Base-by-base conservation (phyloP, 441 rosid species). In the Hura crepitans region DNA sequence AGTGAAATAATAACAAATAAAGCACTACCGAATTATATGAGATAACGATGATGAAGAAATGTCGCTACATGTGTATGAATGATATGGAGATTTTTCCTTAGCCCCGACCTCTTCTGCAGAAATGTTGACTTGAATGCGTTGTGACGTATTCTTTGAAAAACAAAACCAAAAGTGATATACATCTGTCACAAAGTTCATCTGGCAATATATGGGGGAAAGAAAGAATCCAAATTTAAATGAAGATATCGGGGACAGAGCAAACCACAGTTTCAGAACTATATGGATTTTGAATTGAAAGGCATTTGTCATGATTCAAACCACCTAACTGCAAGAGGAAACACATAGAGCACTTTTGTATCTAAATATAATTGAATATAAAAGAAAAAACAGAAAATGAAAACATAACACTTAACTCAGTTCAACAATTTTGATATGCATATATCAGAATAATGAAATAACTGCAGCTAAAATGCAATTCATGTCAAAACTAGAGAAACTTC, bases 61-160 rank as follows among this genome's bases (percentile, higher is more conserved):
- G 74, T 84, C 88, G 75, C 85, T 77, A 73, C 84, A 85, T 6
- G 87, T 76, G 81, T 85, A 87, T 59, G 89, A 86, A 75, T 84
- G 85, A 73, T 92, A 92, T 25, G 92, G 89, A 76, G 97, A 88
- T 75, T 85, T 89, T 80, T 92, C 99, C 77, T 81, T 88, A 50
- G 85, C 85, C 74, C 97, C 96, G 83, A 84, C 78, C 82, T 91
- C 99, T 82, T 91, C 97, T 11, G 94, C 99, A 69, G 91, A 85
- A 69, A 96, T 80, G 68, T 85, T 78, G 72, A 89, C 91, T 54
- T 84, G 91, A 63, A 96, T 77, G 71, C 75, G 83, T 77, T 85
- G 93, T 42, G 86, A 80, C 33, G 85, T 72, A 83, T 77, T 86
- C 99, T 96, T 81, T 31, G 68, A 56, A 73, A 79, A 71, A n/a